phyloP scores from a whole-genome alignment of 257 asterid species.

The Penstemon newberryi region DNA sequence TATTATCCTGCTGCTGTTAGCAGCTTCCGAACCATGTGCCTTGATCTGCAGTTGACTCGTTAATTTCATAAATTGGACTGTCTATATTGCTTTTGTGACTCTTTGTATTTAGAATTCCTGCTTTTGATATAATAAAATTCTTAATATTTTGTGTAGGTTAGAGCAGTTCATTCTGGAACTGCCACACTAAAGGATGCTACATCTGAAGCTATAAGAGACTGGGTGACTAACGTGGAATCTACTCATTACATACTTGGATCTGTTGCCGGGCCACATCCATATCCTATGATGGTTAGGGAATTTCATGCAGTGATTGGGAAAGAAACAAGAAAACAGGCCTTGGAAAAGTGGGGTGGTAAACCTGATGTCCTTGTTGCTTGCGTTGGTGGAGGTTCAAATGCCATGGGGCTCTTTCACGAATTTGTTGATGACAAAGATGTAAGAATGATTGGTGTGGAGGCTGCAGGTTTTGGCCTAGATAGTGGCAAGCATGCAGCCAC shows the following conservation, averaged over 20 bases:
- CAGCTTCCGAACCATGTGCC: conserved; percentile 14
- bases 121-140: conserved; percentile 1
- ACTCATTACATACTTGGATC: conserved; percentile 95
- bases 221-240: conserved; percentile 92
- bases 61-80: background rate
- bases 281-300: conserved; percentile 96
- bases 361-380: conserved; percentile 92
- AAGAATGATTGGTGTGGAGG: conserved; percentile 90
- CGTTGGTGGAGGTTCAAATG: conserved; percentile 97
- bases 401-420: conserved; percentile 90
- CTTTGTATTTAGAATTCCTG: background rate
- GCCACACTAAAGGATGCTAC: conserved; percentile 98
- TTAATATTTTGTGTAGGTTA: conserved; percentile 51
- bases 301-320: conserved; percentile 93
- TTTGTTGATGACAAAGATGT: conserved; percentile 83
- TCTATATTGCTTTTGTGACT: conserved; percentile 16
- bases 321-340: conserved; percentile 88
- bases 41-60: background rate
- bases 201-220: conserved; percentile 94
- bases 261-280: conserved; percentile 95
- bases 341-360: conserved; percentile 90
- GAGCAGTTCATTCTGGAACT: conserved; percentile 90
- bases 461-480: conserved; percentile 92
- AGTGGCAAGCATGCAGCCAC: conserved; percentile 98
- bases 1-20: conserved; percentile 9